Conservation (phyloP, 179 eudicot species). For the Patellifolia procumbens region DNA sequence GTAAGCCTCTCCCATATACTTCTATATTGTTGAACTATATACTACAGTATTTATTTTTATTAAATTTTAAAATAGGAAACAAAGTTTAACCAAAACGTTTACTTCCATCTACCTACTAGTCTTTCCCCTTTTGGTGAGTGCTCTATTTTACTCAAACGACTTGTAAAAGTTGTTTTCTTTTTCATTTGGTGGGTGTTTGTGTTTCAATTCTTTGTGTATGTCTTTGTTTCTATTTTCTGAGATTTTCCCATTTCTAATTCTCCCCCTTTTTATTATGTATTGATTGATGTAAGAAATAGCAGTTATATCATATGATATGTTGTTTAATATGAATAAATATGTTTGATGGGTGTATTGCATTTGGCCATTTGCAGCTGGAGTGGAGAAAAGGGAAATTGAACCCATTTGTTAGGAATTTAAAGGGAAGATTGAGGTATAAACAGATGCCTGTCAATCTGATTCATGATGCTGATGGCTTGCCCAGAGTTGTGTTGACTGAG, state of each 20-base stretch:
- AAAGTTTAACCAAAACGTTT: conserved; percentile 5
- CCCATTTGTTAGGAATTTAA: conserved; percentile 38
- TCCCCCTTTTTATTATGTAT: too few relatives aligned
- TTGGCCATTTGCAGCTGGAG: conserved; percentile 49
- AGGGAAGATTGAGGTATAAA: conserved; percentile 28
- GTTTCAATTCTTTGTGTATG: not conserved
- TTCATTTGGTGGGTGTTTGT: not conserved
- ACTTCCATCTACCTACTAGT: conserved; percentile 2
- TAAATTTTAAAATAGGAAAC: not conserved
- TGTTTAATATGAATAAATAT: too few relatives aligned
- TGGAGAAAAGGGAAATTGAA: conserved; percentile 33
- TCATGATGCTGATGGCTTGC: conserved; percentile 57
- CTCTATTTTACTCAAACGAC: not conserved
- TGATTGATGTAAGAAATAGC: not conserved
- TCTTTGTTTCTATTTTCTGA: not conserved
- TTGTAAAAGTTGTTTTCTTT: conserved; percentile 1
- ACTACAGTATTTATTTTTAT: not conserved
- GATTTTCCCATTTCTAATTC: too few relatives aligned
- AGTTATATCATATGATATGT: not conserved
- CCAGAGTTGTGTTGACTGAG: conserved; percentile 54
- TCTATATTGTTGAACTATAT: not conserved
- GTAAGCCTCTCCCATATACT: conserved; percentile 20
- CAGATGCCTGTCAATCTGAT: conserved; percentile 46
- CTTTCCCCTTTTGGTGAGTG: not conserved
- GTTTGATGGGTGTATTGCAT: not conserved